Evolutionary conservation across 2,329 filamentous ascomycete genomes (phyloP), one percentile per base, ranked within the genome.

Genomic region (Spiromastix sp.): DNA sequence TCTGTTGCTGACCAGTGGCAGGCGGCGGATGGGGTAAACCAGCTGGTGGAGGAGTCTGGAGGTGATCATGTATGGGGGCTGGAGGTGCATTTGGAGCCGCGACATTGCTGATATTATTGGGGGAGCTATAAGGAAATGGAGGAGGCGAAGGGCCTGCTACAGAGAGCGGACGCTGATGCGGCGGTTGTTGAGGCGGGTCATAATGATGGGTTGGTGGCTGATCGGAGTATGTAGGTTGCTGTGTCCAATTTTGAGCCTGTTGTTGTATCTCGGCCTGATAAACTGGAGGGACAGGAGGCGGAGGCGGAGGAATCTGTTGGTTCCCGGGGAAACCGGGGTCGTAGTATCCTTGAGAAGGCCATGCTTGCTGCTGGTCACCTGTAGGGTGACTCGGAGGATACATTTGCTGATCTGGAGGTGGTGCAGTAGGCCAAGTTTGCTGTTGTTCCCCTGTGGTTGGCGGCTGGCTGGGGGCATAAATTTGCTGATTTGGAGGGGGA

Each of bases 251-350:
- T 41, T 45, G 48, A 20, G 20, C 35, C 11, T 49, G 48, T 20
- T 54, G 50, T 16, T 48, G 41, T 12, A 47, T 39, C 34, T 50
- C 48, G 34, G 46, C 43, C 31, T 62, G 55, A 42, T 64, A 62
- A 21, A 46, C 51, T 5, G 51, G 50, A 16, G 62, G 63, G 26
- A 61, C 48, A 17, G 60, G 60, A n/a, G 61, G 60, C 1, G 59
- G 61, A n/a, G 54, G 55, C 10, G 60, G 59, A 11, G 61, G 53
- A 18, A 53, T 39, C 34, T 48, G 32, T n/a, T 34, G 36, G 24
- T 39, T 38, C 33, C 42, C 34, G n/a, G 45, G 45, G 21, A 36
- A 33, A 19, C 48, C 49, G 20, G 36, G 30, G 12, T 44, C 41
- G 42, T 55, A 48, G 18, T 51, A 39, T 22, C 44, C 37, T 32